Conservation (phyloP, 2,329 filamentous ascomycete genomes). For the Alternaria burnsii region DNA sequence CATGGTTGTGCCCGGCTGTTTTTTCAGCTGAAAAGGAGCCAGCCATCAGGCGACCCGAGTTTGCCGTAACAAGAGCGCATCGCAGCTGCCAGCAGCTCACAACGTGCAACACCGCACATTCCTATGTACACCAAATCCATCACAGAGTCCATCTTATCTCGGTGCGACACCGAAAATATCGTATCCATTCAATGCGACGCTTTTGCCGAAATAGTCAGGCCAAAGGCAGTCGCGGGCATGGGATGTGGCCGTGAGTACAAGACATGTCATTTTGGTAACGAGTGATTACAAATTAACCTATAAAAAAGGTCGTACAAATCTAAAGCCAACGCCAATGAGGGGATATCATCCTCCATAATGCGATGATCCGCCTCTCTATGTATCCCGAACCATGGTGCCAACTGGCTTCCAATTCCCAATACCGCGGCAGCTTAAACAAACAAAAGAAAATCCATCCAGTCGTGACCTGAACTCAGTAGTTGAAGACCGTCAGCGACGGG, state of each 20-base stretch:
- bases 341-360: slow-evolving; percentile 4
- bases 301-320: slow-evolving; percentile 4
- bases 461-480: slow-evolving; percentile 62
- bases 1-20: background rate
- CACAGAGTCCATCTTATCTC: background rate
- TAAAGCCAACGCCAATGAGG: slow-evolving; percentile 9
- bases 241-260: background rate
- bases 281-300: slow-evolving; percentile 17
- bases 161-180: background rate
- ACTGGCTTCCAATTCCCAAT: slow-evolving; percentile 18
- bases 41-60: background rate
- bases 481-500: slow-evolving; percentile 79
- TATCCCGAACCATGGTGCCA: slow-evolving; percentile 14
- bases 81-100: background rate
- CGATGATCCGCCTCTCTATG: slow-evolving; percentile 13
- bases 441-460: slow-evolving; percentile 11
- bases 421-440: slow-evolving; percentile 5
- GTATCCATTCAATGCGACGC: background rate
- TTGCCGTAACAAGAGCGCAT: background rate
- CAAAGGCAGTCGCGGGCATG: background rate
- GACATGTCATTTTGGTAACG: background rate
- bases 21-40: background rate
- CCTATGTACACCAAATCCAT: background rate
- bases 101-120: background rate
- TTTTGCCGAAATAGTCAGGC: background rate